Percentiles rank a stretch among this genome's conserved stretches.
Conservation (phyloP, 768 basidiomycete species). For the Lepiota brunneoincarnata region DNA sequence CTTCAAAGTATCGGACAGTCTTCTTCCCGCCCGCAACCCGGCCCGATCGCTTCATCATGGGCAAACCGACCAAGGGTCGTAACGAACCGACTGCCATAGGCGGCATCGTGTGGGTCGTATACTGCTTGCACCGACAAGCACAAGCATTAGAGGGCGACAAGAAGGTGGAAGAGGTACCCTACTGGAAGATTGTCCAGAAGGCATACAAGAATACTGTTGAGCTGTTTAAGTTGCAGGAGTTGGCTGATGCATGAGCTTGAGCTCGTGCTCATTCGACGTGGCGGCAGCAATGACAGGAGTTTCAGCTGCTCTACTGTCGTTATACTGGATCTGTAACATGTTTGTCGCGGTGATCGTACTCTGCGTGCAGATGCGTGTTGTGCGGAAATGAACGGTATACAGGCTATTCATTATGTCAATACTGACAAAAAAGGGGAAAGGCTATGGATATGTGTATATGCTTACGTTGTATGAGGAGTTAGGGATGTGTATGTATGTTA, state of each 20-base stretch:
- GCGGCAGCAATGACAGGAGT: neutral
- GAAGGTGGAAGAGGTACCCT: conserved; percentile 3
- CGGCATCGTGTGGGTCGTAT: conserved; percentile 71
- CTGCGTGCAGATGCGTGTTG: neutral
- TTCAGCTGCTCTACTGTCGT: neutral
- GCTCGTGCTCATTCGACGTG: too few relatives aligned
- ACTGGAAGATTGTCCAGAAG: conserved; percentile 5
- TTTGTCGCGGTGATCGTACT: neutral
- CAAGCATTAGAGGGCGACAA: neutral
- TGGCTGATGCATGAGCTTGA: neutral
- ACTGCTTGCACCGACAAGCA: conserved; percentile 38
- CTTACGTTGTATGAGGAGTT: neutral
- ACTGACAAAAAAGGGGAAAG: neutral
- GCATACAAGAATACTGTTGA: conserved; percentile 8
- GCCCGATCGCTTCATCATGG: conserved; percentile 55
- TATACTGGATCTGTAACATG: neutral
- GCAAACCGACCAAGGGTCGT: conserved; percentile 69
- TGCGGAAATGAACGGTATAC: neutral
- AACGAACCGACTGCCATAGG: conserved; percentile 71
- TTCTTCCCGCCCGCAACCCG: conserved; percentile 53
- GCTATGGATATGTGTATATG: neutral
- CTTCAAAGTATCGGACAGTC: conserved; percentile 38
- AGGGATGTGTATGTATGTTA: neutral
- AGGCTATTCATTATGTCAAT: neutral
- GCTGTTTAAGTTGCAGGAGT: conserved; percentile 3